Evolutionary conservation across 352 stramenopile species (phyloP), one percentile per base, ranked within the genome.

Genomic region (Pilasporangium apinafurcum): DNA sequence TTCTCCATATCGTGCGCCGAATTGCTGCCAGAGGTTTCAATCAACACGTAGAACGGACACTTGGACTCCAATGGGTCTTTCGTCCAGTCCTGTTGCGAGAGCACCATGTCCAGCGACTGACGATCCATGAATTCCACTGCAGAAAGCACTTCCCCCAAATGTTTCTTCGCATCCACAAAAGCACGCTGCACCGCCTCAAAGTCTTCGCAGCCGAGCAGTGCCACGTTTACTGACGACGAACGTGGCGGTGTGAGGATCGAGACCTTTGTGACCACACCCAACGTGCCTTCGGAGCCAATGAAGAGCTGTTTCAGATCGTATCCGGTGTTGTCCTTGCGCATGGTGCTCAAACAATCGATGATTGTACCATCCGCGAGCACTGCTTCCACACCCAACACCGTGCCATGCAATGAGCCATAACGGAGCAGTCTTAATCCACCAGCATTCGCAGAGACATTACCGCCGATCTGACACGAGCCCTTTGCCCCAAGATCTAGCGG

Each of bases 301-400:
- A 99, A 98, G 26, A 99, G 66, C 60, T 99, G 95, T 65, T 97
- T 97, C 0, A 98, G 55, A 52, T 98, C 84, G 56, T 98, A 98
- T 5, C 96, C 96, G 13, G 93, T 98, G 73, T 99, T 99, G 69
- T 99, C 94, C 77, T 99, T 99, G 37, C 95, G 78, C 68, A 96
- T 87, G 8, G 78, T 79, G 37, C 79, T 96, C 10, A 98, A 65
- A 37, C 96, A 79, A 65, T 98, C 86, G 31, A 99, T 44, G 17
- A 92, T 53, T 10, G 68, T 87, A 6, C 96, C 96, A 48, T 97
- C 79, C 0, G 92, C 77, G 4, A 98, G 63, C 21, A 99, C 95
- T 5, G 95, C 95, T 55, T 98, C 92, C 12, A 99, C 53, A 17
- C 96, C 96, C 10, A 98, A 59, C 21, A 98, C 76, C 43, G 83